Conservation (phyloP, 2,329 filamentous ascomycete genomes). For the Gliomastix tumulicola region DNA sequence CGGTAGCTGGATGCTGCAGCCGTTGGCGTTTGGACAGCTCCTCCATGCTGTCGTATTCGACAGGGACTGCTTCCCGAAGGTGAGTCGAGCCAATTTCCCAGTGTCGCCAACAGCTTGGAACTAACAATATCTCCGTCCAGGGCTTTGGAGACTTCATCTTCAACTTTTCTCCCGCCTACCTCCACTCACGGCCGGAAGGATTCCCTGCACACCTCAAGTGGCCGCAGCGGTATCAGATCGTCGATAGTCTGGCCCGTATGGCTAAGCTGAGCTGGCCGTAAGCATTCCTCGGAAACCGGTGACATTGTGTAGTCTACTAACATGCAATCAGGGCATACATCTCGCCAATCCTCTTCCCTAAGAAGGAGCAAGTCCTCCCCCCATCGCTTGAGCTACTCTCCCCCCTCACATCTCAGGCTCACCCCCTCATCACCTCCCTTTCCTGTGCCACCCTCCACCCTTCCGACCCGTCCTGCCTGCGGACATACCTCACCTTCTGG, state of each 20-base stretch:
- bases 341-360: conserved; percentile 81
- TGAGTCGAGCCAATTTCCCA: conserved; percentile 30
- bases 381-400: conserved; percentile 59
- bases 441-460: conserved; percentile 90
- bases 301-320: background rate
- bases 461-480: conserved; percentile 76
- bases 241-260: conserved; percentile 77
- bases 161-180: conserved; percentile 70
- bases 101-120: no score
- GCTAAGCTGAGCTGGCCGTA: conserved; percentile 79
- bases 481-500: conserved; percentile 84
- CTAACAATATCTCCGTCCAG: no score
- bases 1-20: conserved; percentile 77
- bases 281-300: conserved; percentile 22
- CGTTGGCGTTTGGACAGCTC: conserved; percentile 68
- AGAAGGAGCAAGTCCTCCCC: conserved; percentile 57
- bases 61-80: conserved; percentile 62
- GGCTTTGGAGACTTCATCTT: conserved; percentile 47
- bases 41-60: conserved; percentile 73
- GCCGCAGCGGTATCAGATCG: conserved; percentile 69
- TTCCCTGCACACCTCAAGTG: conserved; percentile 63
- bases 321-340: conserved; percentile 54
- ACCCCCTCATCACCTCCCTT: conserved; percentile 77
- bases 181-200: conserved; percentile 63
- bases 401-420: conserved; percentile 75